These are phyloP conservation scores for Linnemannia exigua DNA, from an alignment of 192 early-diverging fungal species.

Conservation along the genomic window DNA sequence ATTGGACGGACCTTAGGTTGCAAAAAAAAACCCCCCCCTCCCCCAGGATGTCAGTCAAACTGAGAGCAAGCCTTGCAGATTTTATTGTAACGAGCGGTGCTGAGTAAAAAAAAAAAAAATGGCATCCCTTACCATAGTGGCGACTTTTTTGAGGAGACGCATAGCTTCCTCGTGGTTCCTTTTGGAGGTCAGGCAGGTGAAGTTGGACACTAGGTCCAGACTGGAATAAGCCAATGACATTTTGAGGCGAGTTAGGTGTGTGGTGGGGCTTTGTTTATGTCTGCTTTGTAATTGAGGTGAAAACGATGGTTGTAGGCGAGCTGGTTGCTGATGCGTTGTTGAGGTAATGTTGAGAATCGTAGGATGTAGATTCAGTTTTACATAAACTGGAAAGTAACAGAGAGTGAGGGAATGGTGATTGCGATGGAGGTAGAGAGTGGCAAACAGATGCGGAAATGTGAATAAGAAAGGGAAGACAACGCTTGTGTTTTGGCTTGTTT, in stretches of 20 bases:
- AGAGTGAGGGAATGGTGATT: background rate
- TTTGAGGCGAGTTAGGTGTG: background rate
- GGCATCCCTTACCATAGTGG: conserved; percentile 45
- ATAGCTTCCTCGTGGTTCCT: conserved; percentile 62
- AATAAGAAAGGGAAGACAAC: background rate
- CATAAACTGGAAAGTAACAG: background rate
- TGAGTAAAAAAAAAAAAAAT: background rate
- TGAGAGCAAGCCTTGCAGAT: no score
- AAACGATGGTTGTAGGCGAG: background rate
- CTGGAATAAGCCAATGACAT: conserved; percentile 10
- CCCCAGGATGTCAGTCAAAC: no score
- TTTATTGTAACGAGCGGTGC: background rate
- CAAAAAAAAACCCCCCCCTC: no score
- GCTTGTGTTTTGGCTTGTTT: background rate
- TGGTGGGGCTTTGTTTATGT: background rate
- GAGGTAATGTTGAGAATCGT: background rate
- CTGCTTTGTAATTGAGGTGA: no score
- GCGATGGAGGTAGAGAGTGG: no score
- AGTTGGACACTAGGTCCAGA: conserved; percentile 26
- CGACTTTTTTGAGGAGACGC: conserved; percentile 55
- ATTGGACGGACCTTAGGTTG: conserved; percentile 71
- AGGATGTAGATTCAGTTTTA: background rate
- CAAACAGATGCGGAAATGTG: no score
- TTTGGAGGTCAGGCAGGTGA: conserved; percentile 44
- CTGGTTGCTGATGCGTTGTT: background rate